Evolutionary conservation across 140 eudicot genomes (phyloP).

Genomic region (Oenanthe javanica): DNA sequence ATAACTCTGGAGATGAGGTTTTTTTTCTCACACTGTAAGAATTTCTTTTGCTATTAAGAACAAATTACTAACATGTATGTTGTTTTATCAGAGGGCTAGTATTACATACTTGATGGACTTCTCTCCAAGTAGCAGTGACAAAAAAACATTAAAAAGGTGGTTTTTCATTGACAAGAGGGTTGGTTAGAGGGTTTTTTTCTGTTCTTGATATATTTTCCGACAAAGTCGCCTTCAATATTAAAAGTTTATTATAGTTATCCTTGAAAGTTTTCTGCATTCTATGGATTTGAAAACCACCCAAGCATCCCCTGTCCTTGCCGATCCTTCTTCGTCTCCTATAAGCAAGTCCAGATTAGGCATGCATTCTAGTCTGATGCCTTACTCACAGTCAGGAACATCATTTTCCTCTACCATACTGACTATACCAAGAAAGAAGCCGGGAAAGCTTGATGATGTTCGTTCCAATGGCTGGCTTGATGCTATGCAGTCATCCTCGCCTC

Average conservation of each 20-base stretch:
- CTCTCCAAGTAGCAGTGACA: slow-evolving; percentile 53
- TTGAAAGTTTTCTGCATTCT: slow-evolving; percentile 16
- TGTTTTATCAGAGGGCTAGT: slow-evolving; percentile 37
- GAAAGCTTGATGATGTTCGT: slow-evolving; percentile 65
- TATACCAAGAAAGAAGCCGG: slow-evolving; percentile 68
- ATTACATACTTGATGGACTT: slow-evolving; percentile 70
- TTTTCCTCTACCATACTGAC: slow-evolving; percentile 36
- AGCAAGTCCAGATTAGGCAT: slow-evolving; percentile 68
- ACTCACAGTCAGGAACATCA: slow-evolving; percentile 56
- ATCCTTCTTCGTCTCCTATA: slow-evolving; percentile 44
- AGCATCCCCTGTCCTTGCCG: slow-evolving; percentile 69
- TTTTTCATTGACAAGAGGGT: slow-evolving; percentile 89
- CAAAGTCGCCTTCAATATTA: slow-evolving; percentile 10
- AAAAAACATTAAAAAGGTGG: slow-evolving; percentile 80
- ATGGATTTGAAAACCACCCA: slow-evolving; percentile 64
- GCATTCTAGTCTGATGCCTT: slow-evolving; percentile 39
- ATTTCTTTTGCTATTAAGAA: neutral
- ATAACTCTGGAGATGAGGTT: slow-evolving; percentile 52
- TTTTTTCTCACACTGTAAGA: neutral
- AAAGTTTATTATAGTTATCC: neutral
- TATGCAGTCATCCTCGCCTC: slow-evolving; percentile 88
- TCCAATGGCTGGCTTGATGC: slow-evolving; percentile 89
- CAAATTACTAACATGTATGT: neutral
- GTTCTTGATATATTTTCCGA: slow-evolving; percentile 3
- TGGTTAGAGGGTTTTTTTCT: slow-evolving; percentile 32